These are phyloP conservation scores for Craspedostauros australis DNA, from an alignment of 108 stramenopile genomes.

Conservation along the genomic window DNA sequence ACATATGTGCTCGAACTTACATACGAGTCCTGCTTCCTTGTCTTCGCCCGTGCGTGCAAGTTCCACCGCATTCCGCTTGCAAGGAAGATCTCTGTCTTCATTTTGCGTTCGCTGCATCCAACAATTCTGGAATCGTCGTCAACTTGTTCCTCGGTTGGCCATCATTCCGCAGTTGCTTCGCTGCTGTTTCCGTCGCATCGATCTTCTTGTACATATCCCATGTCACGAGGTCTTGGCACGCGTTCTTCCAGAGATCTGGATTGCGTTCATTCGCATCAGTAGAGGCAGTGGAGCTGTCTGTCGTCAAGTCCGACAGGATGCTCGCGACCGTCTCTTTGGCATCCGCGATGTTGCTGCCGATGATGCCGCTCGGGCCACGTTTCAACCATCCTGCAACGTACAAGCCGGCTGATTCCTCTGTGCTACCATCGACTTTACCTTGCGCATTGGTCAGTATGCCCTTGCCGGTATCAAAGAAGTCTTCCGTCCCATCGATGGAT, in stretches of 20 bases:
- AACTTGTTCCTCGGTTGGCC: slow-evolving; percentile 29
- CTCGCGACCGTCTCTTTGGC: slow-evolving; percentile 90
- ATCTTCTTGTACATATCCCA: slow-evolving; percentile 65
- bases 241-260: slow-evolving; percentile 29
- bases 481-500: slow-evolving; percentile 67
- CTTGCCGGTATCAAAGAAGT: slow-evolving; percentile 51
- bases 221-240: slow-evolving; percentile 26
- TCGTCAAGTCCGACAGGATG: slow-evolving; percentile 62
- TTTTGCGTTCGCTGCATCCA: slow-evolving; percentile 9
- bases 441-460: slow-evolving; percentile 52
- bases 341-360: slow-evolving; percentile 89
- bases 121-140: slow-evolving; percentile 1
- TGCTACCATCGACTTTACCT: slow-evolving; percentile 60
- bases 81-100: background rate
- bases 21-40: background rate
- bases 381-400: slow-evolving; percentile 96
- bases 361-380: slow-evolving; percentile 95
- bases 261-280: background rate
- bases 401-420: slow-evolving; percentile 42
- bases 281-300: background rate
- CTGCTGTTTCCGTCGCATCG: slow-evolving; percentile 39
- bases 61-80: background rate
- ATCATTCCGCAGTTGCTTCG: slow-evolving; percentile 8
- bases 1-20: background rate
- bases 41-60: background rate